Evolutionary conservation across 192 early-diverging fungal species (phyloP), one percentile per base, ranked within the genome.

Genomic region (Geranomyces michiganensis): DNA sequence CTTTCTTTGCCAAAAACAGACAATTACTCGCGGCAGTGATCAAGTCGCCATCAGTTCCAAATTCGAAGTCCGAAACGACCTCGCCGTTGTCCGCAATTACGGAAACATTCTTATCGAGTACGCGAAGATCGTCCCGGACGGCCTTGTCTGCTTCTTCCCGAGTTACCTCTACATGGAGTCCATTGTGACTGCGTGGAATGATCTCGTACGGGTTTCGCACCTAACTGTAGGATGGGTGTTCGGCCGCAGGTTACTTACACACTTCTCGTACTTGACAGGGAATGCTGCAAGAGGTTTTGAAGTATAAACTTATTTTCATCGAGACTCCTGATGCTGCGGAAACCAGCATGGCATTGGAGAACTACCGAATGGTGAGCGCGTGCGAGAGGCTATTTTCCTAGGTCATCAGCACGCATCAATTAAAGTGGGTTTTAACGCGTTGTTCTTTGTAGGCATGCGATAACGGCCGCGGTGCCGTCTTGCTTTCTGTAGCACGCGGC

Each of bases 241-340:
- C n/a, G n/a, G n/a, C n/a, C n/a, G n/a, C n/a, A n/a, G n/a, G n/a
- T n/a, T n/a, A n/a, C n/a, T n/a, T n/a, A n/a, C 46, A 14, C 46
- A 47, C 46, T n/a, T n/a, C n/a, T n/a, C n/a, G n/a, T n/a, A n/a
- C n/a, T n/a, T 55, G 22, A 5, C 33, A 92, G 90, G 96, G 95
- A 46, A 90, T 99, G 47, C 79, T 99, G 62, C 91, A 92, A 67
- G 93, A 96, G 67, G 89, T 96, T 33, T 91, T 96, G 84, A 98
- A 96, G 74, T 88, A 94, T 74, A 99, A 99, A 79, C 83, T 99
- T 22, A 94, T 99, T n/a, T 98, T 98, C 78, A 95, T 99, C 51
- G 98, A 99, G 73, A 99, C 98, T 5, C 98, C 98, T 2, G 96
- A 98, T 83, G 95, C 96, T 0, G 91, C 95, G 24, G 98, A 99